Evolutionary conservation across 106 monocot species (phyloP), one percentile per base, ranked within the genome.

Genomic region (Platanthera guangdongensis): DNA sequence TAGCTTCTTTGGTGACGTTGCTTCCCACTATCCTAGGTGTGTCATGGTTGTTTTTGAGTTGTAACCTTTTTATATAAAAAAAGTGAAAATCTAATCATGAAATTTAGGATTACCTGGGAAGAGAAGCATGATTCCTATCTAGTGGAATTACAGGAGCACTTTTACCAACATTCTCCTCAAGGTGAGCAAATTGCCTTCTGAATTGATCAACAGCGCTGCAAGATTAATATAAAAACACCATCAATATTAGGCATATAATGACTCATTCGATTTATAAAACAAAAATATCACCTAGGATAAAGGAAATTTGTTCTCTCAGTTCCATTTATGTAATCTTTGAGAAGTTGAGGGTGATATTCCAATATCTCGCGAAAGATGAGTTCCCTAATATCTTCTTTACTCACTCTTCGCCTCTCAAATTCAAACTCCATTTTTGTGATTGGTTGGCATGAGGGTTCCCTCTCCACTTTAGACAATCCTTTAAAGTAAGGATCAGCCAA

Each of bases 151-250:
- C 85, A 30, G 90, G 77, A 62, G 83, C 82, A 84, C 79, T 92
- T 85, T 85, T 87, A 11, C 88, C 93, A 77, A 86, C 93, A 79
- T 91, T 96, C 60, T 93, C 90, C 80, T 96, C 93, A 39, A 96
- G 90, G 77, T 89, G 84, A 32, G 93, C 75, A 86, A 93, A 93
- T 68, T 96, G 93, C 78, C 83, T 93, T 80, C 84, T 82, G 53
- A 96, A 96, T 70, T 93, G 90, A 84, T 96, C 93, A 54, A 93
- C 87, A n/a, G 91, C 96, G 84, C 96, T 93, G 85, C 75, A 87
- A 4, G 16, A 39, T 76, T 80, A n/a, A 11, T 9, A 30, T 53
- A 11, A 12, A 51, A 51, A 69, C 19, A 49, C 22, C 22, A 50
- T 15, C 8, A 51, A 51, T 51, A 15, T 15, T 60, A 46, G 11